Evolutionary conservation across 768 basidiomycete genomes (phyloP).

Genomic region (Pleurotus citrinopileatus): DNA sequence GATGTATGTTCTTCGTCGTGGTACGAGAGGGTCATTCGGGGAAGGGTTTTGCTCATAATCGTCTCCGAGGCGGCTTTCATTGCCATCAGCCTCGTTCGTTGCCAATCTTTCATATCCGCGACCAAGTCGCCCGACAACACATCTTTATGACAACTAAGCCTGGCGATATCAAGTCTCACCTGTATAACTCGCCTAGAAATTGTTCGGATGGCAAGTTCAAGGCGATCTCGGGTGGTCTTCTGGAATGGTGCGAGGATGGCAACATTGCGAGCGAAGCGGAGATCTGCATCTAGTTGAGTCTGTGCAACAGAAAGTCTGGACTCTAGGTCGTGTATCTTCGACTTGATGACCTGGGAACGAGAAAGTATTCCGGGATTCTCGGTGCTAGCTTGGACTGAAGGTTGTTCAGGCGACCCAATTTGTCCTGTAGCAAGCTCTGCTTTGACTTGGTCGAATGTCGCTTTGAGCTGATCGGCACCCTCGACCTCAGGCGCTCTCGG

Average conservation of each 20-base stretch:
- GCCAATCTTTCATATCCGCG: constrained; percentile 66
- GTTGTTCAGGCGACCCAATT: constrained; percentile 25
- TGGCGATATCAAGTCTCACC: constrained; percentile 70
- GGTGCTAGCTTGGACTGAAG: constrained; percentile 18
- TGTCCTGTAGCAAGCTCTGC: constrained; percentile 68
- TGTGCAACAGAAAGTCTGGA: constrained; percentile 50
- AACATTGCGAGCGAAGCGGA: constrained; percentile 78
- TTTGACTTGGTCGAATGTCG: constrained; percentile 76
- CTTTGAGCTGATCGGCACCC: constrained; percentile 67
- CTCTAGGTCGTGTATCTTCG: constrained; percentile 67
- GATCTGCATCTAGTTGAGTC: constrained; percentile 59
- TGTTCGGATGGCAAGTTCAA: constrained; percentile 57
- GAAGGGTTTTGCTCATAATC: constrained; percentile 41
- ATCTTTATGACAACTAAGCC: constrained; percentile 70
- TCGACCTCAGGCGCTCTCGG: constrained; percentile 55
- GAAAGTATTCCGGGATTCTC: constrained; percentile 37
- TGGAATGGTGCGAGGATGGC: constrained; percentile 87
- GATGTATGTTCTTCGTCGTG: constrained; percentile 22
- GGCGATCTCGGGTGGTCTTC: constrained; percentile 74
- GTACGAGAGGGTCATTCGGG: constrained; percentile 35
- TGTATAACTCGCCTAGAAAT: constrained; percentile 64
- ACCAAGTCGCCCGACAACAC: constrained; percentile 75
- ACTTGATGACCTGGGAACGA: constrained; percentile 54
- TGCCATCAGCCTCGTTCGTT: constrained; percentile 64
- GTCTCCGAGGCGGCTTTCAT: constrained; percentile 70